Base-by-base conservation (phyloP, 2,329 filamentous ascomycete species). In the Alternaria ethzedia region DNA sequence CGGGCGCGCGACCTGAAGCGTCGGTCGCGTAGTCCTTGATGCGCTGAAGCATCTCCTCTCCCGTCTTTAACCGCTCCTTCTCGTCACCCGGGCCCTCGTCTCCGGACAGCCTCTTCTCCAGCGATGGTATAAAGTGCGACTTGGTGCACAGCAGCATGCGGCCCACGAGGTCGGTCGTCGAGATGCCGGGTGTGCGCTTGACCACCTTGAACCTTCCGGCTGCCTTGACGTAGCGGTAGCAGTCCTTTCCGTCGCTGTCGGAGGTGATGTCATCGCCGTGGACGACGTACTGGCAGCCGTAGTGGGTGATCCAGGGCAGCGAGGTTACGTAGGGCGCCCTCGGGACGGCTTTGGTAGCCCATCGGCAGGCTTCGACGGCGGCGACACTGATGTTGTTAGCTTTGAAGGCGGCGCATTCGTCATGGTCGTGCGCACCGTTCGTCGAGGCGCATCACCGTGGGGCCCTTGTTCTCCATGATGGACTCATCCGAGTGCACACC, bases 241-340 rank as follows among this genome's bases (percentile, higher is more conserved):
- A 98, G 83, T 99, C 96, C 79, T 97, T 91, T 45, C 96, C 96
- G 70, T 90, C 89, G 78, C 91, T 92, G 81, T 99, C 96, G 0
- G 94, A 97, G 3, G 96, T 98, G 77, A 98, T 97, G 81, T 98
- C 95, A 80, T 98, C 96, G 64, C 95, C 95, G 81, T 98, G 95
- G 2, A 97, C 95, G 45, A 98, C 96, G 79, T 95, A 98, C 76
- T 91, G 89, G 85, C 96, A 98, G 67, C 96, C 94, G 79, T 96
- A 97, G 81, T 97, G 94, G 60, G 91, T 91, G 75, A 99, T 97
- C 93, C 94, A 99, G 52, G 91, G 90, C 51, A 98, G 87, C 64
- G 91, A 91, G 21, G 96, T 99, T 59, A 99, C 96, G 82, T 99
- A 99, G 28, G 96, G 96, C 13, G 96, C 95, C 78, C 92, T 84